Evolutionary conservation across 2,329 filamentous ascomycete genomes (phyloP).

Genomic region (Diaporthe sp.): DNA sequence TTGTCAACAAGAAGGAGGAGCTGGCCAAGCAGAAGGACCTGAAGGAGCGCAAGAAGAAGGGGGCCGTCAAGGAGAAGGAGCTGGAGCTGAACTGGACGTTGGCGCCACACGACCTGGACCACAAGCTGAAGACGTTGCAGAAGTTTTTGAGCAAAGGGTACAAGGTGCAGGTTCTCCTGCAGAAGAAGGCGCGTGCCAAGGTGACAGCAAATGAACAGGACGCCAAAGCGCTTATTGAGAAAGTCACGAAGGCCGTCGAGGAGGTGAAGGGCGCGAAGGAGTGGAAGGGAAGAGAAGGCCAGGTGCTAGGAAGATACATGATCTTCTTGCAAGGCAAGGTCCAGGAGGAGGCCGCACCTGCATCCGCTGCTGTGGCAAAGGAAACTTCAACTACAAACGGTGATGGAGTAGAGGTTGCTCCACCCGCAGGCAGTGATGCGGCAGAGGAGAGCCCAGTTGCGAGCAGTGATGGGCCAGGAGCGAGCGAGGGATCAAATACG

Average conservation of each 20-base stretch:
- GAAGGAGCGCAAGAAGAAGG: conserved; percentile 60
- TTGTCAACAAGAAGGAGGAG: conserved; percentile 72
- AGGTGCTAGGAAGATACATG: conserved; percentile 54
- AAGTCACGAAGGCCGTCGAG: conserved; percentile 55
- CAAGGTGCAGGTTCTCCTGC: conserved; percentile 80
- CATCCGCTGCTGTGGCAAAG: neutral
- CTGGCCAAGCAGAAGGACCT: conserved; percentile 56
- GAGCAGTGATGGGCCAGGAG: neutral
- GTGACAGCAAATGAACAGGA: conserved; percentile 73
- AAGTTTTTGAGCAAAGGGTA: conserved; percentile 81
- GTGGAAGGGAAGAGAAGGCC: conserved; percentile 58
- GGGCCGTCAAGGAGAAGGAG: conserved; percentile 71
- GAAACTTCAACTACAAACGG: neutral
- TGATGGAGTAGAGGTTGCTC: conserved; percentile 1
- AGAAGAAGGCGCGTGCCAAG: conserved; percentile 74
- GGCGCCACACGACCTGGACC: conserved; percentile 79
- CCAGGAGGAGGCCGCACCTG: conserved; percentile 37
- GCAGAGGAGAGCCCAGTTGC: conserved; percentile 1
- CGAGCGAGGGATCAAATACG: neutral
- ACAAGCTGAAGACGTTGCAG: conserved; percentile 76
- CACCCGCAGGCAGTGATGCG: neutral
- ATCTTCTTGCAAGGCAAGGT: conserved; percentile 57
- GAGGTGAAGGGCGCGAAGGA: conserved; percentile 57
- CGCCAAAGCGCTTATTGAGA: conserved; percentile 69
- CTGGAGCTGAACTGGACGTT: conserved; percentile 95